A percentile compares a stretch with the other conserved stretches of the same genome.
phyloP scores from a whole-genome alignment of 2,329 filamentous ascomycete genomes.

The Myriosclerotinia curreyana region DNA sequence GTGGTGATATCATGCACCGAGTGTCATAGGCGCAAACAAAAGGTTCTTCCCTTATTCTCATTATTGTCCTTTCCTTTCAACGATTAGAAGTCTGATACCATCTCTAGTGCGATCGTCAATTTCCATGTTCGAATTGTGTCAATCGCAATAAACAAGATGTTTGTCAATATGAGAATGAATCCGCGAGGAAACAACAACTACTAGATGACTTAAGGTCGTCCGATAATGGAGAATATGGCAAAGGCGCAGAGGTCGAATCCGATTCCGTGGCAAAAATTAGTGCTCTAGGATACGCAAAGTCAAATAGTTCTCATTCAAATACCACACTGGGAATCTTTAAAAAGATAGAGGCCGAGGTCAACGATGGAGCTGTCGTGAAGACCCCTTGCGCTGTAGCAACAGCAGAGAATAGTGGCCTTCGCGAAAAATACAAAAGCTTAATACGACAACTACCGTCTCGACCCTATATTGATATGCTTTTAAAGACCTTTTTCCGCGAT shows the following conservation, averaged over 20 bases:
- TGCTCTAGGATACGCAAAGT: conserved; percentile 53
- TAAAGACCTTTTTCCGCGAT: conserved; percentile 54
- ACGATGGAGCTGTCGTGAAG: conserved; percentile 32
- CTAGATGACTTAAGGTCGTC: conserved; percentile 31
- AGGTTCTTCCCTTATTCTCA: conserved; percentile 28
- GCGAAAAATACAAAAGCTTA: conserved; percentile 57
- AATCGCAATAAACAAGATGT: conserved; percentile 53
- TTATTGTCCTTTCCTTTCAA: not conserved
- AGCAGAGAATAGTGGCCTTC: conserved; percentile 44
- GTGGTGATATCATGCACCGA: conserved; percentile 62
- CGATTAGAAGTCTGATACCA: conserved; percentile 23
- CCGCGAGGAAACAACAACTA: conserved; percentile 36
- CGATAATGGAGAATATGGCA: conserved; percentile 27
- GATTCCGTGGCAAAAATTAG: conserved; percentile 35
- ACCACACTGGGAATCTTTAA: conserved; percentile 55
- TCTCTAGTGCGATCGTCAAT: conserved; percentile 54
- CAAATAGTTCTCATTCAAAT: conserved; percentile 44
- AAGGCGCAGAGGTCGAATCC: conserved; percentile 30
- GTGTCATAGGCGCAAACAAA: conserved; percentile 58
- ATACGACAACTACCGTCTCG: conserved; percentile 57
- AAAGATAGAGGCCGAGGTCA: conserved; percentile 49
- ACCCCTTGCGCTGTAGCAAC: conserved; percentile 30
- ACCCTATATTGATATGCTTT: conserved; percentile 53
- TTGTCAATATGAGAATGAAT: conserved; percentile 55
- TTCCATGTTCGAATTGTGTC: conserved; percentile 59